Conservation (phyloP, 2,329 filamentous ascomycete species). For the Phaeoacremonium minimum region DNA sequence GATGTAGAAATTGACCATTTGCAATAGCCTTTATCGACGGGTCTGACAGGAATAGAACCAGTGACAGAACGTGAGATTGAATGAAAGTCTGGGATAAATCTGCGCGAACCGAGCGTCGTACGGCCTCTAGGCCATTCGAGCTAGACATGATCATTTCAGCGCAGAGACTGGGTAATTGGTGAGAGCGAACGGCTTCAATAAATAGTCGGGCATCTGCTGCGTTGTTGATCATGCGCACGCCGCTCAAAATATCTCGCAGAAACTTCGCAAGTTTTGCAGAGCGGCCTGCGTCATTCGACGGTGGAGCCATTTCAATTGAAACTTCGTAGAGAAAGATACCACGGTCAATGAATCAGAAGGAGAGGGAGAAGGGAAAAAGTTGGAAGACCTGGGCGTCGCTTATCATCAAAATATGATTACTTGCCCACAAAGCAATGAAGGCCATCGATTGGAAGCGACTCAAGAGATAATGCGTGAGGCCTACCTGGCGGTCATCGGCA, state of each 20-base stretch:
- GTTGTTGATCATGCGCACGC: conserved; percentile 14
- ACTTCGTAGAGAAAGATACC: no score
- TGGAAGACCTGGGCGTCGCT: no score
- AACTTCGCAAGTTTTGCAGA: conserved; percentile 6
- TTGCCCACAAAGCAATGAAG: no score
- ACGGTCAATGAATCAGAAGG: no score
- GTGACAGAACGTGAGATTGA: conserved; percentile 20
- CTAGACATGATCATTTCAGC: conserved; percentile 21
- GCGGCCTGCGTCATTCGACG: not conserved
- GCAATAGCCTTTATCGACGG: conserved; percentile 41
- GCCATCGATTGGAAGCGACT: no score
- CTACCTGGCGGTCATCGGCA: no score
- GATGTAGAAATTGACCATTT: conserved; percentile 42
- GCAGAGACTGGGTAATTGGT: conserved; percentile 14
- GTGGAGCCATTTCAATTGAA: not conserved
- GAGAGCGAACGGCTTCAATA: conserved; percentile 18
- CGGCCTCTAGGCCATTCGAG: conserved; percentile 15
- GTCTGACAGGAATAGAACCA: conserved; percentile 33
- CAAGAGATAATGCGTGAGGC: no score
- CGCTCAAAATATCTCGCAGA: conserved; percentile 16
- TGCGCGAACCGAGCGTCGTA: conserved; percentile 16
- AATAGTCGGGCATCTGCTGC: conserved; percentile 20
- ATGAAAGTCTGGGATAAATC: conserved; percentile 24
- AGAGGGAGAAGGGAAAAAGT: not conserved
- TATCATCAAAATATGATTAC: no score